Percentiles rank a stretch among this genome's conserved stretches.
phyloP scores from a whole-genome alignment of 2,329 filamentous ascomycete genomes.

The Colletotrichum australisinense region DNA sequence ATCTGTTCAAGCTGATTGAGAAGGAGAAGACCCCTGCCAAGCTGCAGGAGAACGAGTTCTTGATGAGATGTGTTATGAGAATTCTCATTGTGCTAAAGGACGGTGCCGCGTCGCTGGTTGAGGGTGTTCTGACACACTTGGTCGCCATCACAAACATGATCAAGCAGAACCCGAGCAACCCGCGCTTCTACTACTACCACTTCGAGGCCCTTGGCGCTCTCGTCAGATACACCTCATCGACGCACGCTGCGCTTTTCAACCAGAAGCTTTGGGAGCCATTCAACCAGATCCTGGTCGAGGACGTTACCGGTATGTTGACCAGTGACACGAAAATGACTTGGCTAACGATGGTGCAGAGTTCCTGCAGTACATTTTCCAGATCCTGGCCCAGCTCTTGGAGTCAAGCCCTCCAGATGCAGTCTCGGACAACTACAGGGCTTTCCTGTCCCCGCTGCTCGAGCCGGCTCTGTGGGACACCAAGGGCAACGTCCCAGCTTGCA shows the following conservation, averaged over 20 bases:
- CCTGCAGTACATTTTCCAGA: conserved; percentile 94
- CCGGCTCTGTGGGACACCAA: conserved; percentile 91
- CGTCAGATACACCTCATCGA: conserved; percentile 77
- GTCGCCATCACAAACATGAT: conserved; percentile 93
- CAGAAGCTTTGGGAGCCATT: conserved; percentile 86
- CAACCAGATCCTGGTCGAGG: conserved; percentile 80
- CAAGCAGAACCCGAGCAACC: conserved; percentile 95
- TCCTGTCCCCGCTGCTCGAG: conserved; percentile 82
- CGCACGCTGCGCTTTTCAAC: conserved; percentile 80
- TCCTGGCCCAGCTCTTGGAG: conserved; percentile 91
- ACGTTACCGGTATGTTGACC: conserved; percentile 74
- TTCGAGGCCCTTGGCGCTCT: conserved; percentile 95
- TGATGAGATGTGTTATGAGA: conserved; percentile 99
- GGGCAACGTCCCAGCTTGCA: conserved; percentile 92
- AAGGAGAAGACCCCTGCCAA: conserved; percentile 87
- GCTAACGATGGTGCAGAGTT: conserved; percentile 74
- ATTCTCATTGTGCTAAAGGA: conserved; percentile 95
- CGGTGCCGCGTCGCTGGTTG: conserved; percentile 77
- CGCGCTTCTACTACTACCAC: conserved; percentile 97
- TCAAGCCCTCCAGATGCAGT: conserved; percentile 83
- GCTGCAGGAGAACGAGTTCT: conserved; percentile 97
- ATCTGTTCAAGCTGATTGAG: conserved; percentile 92
- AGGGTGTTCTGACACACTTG: conserved; percentile 84
- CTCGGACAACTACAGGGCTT: conserved; percentile 81
- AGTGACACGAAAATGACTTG: conserved; percentile 34